Percentiles rank a stretch among this genome's conserved stretches.
Conservation (phyloP, 2,329 filamentous ascomycete genomes). For the Arachnopeziza araneosa region DNA sequence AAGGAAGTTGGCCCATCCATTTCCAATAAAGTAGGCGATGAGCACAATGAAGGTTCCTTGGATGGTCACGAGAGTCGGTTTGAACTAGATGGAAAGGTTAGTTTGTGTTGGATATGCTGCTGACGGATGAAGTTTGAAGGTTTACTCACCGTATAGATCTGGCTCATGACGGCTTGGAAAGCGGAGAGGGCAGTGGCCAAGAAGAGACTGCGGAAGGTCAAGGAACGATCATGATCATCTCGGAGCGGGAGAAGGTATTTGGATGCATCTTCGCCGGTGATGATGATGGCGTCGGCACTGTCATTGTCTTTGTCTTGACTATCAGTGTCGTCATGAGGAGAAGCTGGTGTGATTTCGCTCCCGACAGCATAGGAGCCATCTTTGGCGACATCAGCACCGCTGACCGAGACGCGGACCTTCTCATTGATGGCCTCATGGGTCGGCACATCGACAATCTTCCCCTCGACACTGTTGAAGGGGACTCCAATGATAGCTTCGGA, state of each 20-base stretch:
- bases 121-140: not conserved
- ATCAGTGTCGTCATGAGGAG: conserved; percentile 19
- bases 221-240: conserved; percentile 45
- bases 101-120: not conserved
- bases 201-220: conserved; percentile 49
- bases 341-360: not conserved
- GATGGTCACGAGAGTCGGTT: conserved; percentile 44
- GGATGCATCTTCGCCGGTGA: conserved; percentile 47
- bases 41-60: conserved; percentile 51
- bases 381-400: conserved; percentile 10
- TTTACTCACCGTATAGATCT: conserved; percentile 45
- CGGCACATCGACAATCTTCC: conserved; percentile 28
- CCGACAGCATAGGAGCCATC: not conserved
- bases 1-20: conserved; percentile 40
- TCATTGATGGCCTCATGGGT: conserved; percentile 28
- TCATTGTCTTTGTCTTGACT: conserved; percentile 12
- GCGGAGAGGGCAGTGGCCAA: conserved; percentile 43
- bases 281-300: conserved; percentile 35
- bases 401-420: conserved; percentile 20
- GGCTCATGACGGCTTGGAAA: conserved; percentile 50
- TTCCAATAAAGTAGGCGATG: conserved; percentile 50
- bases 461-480: conserved; percentile 26
- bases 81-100: conserved; percentile 37
- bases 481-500: conserved; percentile 24
- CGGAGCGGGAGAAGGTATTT: conserved; percentile 43